A percentile compares a stretch with the other conserved stretches of the same genome.
These are phyloP conservation scores for Fusarium goolgardi DNA, from an alignment of 2,329 filamentous ascomycete genomes.

Conservation along the genomic window DNA sequence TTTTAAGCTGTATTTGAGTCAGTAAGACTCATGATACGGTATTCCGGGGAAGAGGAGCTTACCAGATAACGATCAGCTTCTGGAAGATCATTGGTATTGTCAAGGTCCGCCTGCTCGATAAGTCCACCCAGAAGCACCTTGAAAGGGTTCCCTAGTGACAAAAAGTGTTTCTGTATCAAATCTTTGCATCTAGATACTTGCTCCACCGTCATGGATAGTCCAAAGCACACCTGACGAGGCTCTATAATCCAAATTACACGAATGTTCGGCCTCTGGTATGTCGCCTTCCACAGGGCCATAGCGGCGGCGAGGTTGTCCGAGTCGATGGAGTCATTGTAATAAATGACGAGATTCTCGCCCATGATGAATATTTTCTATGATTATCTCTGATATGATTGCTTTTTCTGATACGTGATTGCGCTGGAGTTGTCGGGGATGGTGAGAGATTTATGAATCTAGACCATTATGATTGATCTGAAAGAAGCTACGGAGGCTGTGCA, in stretches of 20 bases:
- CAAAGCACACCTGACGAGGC: constrained; percentile 43
- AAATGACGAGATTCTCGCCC: constrained; percentile 40
- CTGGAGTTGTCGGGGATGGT: constrained; percentile 17
- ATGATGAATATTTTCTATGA: constrained; percentile 13
- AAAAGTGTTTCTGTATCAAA: constrained; percentile 36
- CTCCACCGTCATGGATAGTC: constrained; percentile 30
- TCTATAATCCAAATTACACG: constrained; percentile 43
- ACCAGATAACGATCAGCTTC: constrained; percentile 28
- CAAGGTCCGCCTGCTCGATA: constrained; percentile 31
- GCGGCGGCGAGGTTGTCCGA: constrained; percentile 45
- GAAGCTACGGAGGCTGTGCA: constrained; percentile 22
- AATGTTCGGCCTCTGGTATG: constrained; percentile 14
- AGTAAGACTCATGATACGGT: background rate
- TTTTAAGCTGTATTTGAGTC: constrained; percentile 20
- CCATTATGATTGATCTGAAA: constrained; percentile 13
- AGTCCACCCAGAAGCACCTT: constrained; percentile 42
- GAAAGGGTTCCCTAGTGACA: constrained; percentile 22
- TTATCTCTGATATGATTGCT: background rate
- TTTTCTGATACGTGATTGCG: constrained; percentile 11
- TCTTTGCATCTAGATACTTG: constrained; percentile 28
- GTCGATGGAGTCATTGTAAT: constrained; percentile 46
- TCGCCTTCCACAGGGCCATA: constrained; percentile 36
- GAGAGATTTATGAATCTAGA: constrained; percentile 32
- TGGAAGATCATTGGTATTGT: constrained; percentile 16
- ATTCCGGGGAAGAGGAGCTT: background rate